Conservation (phyloP, 2,329 filamentous ascomycete species). For the Botryotinia globosa region DNA sequence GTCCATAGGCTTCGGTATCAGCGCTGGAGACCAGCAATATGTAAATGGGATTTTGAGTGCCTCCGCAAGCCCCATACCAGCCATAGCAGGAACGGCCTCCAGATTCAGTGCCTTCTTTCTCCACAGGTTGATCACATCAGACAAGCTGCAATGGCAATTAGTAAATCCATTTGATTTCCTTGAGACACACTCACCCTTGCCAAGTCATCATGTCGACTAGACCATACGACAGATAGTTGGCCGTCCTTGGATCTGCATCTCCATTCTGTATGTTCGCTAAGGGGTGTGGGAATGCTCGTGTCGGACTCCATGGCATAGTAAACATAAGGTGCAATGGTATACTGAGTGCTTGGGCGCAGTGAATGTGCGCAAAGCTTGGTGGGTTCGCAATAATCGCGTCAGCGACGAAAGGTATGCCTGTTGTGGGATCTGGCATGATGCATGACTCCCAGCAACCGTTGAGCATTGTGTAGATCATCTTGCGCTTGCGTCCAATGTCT, state of each 20-base stretch:
- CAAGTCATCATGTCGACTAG: neutral
- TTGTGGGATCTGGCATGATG: neutral
- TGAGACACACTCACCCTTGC: neutral
- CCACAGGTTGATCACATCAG: neutral
- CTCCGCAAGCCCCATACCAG: neutral
- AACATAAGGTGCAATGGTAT: neutral
- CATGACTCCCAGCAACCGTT: neutral
- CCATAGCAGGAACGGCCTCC: neutral
- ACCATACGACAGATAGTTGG: neutral
- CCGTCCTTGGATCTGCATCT: neutral
- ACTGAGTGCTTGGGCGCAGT: neutral
- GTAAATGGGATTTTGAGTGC: neutral
- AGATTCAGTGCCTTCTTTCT: neutral
- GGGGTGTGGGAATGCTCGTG: neutral
- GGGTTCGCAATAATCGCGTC: neutral
- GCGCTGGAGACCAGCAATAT: neutral
- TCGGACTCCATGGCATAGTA: slow-evolving; percentile 1
- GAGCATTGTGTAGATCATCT: too few relatives aligned
- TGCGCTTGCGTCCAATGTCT: too few relatives aligned
- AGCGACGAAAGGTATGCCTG: neutral
- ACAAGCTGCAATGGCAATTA: neutral
- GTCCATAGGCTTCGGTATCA: neutral
- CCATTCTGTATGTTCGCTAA: neutral
- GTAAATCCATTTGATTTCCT: neutral
- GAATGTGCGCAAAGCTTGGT: neutral